Percentiles rank a stretch among this genome's conserved stretches.
Conservation (phyloP, 2,329 filamentous ascomycete genomes). For the Bipolaris zeicola region DNA sequence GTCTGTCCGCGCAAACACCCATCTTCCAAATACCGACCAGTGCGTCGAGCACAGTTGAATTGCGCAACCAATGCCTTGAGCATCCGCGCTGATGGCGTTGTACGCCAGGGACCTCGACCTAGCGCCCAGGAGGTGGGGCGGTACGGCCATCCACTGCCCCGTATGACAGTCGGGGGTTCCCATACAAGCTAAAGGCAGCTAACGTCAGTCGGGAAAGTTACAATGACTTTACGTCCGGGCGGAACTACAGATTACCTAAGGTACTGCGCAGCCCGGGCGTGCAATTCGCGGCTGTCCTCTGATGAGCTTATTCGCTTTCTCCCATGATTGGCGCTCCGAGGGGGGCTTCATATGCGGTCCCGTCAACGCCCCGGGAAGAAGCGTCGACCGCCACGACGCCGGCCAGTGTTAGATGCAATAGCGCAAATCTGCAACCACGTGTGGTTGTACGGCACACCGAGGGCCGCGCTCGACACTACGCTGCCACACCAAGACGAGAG, state of each 20-base stretch:
- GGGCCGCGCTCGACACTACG: conserved; percentile 14
- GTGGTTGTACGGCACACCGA: conserved; percentile 12
- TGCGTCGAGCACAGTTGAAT: background rate
- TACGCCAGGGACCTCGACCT: conserved; percentile 7
- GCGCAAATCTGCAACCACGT: conserved; percentile 23
- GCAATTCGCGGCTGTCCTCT: conserved; percentile 16
- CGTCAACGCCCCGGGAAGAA: conserved; percentile 26
- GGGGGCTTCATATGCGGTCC: conserved; percentile 12
- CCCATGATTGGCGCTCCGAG: conserved; percentile 14
- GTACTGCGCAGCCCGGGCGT: conserved; percentile 21
- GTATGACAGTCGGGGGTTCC: conserved; percentile 29
- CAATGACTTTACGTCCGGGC: conserved; percentile 15
- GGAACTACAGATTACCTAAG: conserved; percentile 29
- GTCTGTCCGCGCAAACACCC: background rate
- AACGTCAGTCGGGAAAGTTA: conserved; percentile 9
- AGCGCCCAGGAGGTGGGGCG: conserved; percentile 8
- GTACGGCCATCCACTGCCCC: conserved; percentile 9
- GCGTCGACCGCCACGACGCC: conserved; percentile 27
- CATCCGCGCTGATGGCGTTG: conserved; percentile 9
- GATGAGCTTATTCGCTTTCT: conserved; percentile 17
- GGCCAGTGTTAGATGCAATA: conserved; percentile 18
- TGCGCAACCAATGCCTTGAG: conserved; percentile 4
- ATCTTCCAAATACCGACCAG: conserved; percentile 4
- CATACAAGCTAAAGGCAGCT: conserved; percentile 21
- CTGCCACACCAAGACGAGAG: conserved; percentile 13